phyloP scores from a whole-genome alignment of 2,329 filamentous ascomycete species.

The Hypocrella siamensis region DNA sequence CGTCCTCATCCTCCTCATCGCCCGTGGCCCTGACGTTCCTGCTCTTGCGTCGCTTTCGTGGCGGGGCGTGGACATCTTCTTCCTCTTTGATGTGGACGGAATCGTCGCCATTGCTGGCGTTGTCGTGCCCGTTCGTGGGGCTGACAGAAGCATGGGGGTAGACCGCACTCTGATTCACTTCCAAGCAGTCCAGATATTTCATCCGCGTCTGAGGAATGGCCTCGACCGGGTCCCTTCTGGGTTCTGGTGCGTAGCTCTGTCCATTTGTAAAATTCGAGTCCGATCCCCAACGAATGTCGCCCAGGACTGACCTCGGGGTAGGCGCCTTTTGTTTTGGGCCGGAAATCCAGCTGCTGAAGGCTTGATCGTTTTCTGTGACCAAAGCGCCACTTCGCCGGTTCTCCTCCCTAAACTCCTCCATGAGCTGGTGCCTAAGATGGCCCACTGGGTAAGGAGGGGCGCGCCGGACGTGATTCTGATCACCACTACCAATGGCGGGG shows the following conservation, averaged over 20 bases:
- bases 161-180: conserved; percentile 38
- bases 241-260: conserved; percentile 42
- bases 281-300: conserved; percentile 50
- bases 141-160: conserved; percentile 46
- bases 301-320: conserved; percentile 18
- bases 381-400: conserved; percentile 17
- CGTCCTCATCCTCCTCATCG: conserved; percentile 15
- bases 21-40: conserved; percentile 26
- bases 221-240: conserved; percentile 41
- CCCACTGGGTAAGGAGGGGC: conserved; percentile 19
- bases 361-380: conserved; percentile 16
- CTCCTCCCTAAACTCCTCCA: conserved; percentile 26
- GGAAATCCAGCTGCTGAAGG: conserved; percentile 27
- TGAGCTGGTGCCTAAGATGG: conserved; percentile 24
- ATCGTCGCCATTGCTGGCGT: conserved; percentile 7
- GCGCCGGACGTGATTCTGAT: conserved; percentile 8
- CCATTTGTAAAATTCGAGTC: conserved; percentile 45
- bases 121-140: conserved; percentile 18
- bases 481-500: conserved; percentile 10
- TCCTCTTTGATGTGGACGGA: conserved; percentile 13
- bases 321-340: conserved; percentile 13
- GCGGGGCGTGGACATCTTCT: conserved; percentile 23
- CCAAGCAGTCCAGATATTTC: conserved; percentile 39
- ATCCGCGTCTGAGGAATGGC: conserved; percentile 39
- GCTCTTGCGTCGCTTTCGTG: conserved; percentile 39